Percentiles rank a stretch among this genome's conserved stretches.
Conservation (phyloP, 1,139 yeast genomes). For the Pneumocystis wakefieldiae region DNA sequence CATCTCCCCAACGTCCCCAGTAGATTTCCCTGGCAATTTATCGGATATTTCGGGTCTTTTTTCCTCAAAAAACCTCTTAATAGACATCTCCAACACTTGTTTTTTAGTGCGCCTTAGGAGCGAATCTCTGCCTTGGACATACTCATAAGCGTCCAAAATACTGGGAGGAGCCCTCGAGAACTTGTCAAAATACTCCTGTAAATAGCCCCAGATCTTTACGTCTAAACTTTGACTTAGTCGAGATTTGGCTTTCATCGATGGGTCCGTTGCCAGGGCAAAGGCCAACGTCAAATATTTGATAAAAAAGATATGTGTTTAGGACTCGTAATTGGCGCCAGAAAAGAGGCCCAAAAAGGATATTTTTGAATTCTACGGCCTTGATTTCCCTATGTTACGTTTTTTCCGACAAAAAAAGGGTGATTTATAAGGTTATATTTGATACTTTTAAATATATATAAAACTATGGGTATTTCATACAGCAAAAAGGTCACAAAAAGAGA, state of each 20-base stretch:
- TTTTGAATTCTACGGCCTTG: not conserved
- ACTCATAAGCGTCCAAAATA: slow-evolving; percentile 2
- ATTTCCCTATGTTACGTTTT: not conserved
- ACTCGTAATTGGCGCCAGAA: not conserved
- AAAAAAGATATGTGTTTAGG: not conserved
- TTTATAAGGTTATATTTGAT: not conserved
- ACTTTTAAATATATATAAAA: not conserved
- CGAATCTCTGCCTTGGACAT: slow-evolving; percentile 29
- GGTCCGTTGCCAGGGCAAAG: not conserved
- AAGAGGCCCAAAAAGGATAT: not conserved
- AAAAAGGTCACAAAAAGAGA: slow-evolving; percentile 58
- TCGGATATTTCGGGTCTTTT: slow-evolving; percentile 20
- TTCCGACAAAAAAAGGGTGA: not conserved
- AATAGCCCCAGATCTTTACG: not conserved
- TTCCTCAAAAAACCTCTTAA: slow-evolving; percentile 35
- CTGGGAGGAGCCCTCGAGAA: not conserved
- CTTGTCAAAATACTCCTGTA: not conserved
- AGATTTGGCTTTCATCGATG: not conserved
- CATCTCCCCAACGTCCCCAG: slow-evolving; percentile 19
- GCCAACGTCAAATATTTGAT: not conserved
- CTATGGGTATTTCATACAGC: slow-evolving; percentile 1
- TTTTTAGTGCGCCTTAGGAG: slow-evolving; percentile 56
- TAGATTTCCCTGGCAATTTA: slow-evolving; percentile 18
- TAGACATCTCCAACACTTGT: slow-evolving; percentile 39
- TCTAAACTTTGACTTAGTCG: not conserved